Percentiles rank a stretch among this genome's conserved stretches.
Evolutionary conservation across 768 basidiomycete species (phyloP).

Genomic region (Suillus occidentalis): DNA sequence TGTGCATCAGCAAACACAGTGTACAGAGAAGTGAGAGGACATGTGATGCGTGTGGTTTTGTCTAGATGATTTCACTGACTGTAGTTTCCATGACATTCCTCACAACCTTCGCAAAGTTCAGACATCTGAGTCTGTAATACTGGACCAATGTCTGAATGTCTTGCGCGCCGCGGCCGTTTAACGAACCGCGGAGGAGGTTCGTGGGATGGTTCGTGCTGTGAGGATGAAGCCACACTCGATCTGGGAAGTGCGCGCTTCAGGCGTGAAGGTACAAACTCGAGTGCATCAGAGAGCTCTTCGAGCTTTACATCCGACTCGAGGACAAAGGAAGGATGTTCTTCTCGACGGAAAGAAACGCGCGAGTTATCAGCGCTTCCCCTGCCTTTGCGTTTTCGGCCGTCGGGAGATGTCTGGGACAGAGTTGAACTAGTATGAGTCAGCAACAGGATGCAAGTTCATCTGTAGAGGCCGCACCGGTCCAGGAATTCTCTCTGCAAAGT

Average conservation of each 20-base stretch:
- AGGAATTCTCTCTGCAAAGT: slow-evolving; percentile 26
- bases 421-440: slow-evolving; percentile 1
- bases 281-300: neutral
- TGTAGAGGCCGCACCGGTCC: neutral
- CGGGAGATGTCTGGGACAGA: neutral
- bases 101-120: neutral
- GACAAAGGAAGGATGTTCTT: neutral
- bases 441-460: neutral
- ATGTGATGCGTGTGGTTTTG: neutral
- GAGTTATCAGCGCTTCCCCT: neutral
- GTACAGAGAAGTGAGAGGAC: neutral
- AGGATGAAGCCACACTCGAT: slow-evolving; percentile 14
- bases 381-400: slow-evolving; percentile 8
- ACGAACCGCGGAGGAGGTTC: slow-evolving; percentile 7
- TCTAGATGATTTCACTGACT: neutral
- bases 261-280: slow-evolving; percentile 3
- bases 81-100: neutral
- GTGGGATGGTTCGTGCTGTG: slow-evolving; percentile 3
- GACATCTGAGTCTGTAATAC: neutral
- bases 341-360: neutral
- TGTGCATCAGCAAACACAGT: neutral
- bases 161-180: slow-evolving; percentile 28
- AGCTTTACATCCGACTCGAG: neutral
- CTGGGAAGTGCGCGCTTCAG: slow-evolving; percentile 31
- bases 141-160: slow-evolving; percentile 17